Percentiles rank a stretch among this genome's conserved stretches.
These are phyloP conservation scores for Trichoderma atrobrunneum DNA, from an alignment of 2,329 filamentous ascomycete genomes.

Conservation along the genomic window DNA sequence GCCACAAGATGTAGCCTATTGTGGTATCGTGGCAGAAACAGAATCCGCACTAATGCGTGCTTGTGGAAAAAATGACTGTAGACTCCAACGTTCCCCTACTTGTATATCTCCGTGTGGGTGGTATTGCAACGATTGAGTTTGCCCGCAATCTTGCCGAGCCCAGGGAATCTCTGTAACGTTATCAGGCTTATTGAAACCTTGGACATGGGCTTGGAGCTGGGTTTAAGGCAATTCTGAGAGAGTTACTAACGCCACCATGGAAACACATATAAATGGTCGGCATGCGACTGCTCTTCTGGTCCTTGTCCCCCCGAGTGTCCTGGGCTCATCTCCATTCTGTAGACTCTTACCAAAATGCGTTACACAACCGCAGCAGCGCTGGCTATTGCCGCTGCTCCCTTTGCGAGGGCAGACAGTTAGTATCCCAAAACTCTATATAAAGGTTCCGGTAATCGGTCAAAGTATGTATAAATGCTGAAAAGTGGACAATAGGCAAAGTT, in stretches of 20 bases:
- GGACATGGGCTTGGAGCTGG: neutral
- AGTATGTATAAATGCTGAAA: neutral
- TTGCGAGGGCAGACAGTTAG: conserved; percentile 4
- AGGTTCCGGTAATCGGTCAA: neutral
- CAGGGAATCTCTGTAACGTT: neutral
- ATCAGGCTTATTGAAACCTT: neutral
- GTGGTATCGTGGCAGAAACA: neutral
- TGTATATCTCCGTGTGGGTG: neutral
- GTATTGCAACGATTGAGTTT: neutral
- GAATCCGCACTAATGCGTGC: neutral
- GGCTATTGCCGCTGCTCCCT: conserved; percentile 4
- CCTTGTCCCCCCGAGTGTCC: neutral
- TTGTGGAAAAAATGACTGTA: neutral
- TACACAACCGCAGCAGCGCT: neutral
- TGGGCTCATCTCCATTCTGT: neutral
- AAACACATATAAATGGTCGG: neutral
- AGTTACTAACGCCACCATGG: neutral
- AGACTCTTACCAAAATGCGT: neutral
- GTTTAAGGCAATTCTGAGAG: neutral
- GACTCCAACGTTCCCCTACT: neutral
- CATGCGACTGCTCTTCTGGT: neutral
- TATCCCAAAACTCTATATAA: neutral
- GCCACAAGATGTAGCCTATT: neutral
- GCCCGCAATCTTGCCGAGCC: conserved; percentile 16
- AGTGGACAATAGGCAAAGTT: neutral